phyloP scores from a whole-genome alignment of 495 filamentous ascomycete species.

The Xanthoparmelia taractica region DNA sequence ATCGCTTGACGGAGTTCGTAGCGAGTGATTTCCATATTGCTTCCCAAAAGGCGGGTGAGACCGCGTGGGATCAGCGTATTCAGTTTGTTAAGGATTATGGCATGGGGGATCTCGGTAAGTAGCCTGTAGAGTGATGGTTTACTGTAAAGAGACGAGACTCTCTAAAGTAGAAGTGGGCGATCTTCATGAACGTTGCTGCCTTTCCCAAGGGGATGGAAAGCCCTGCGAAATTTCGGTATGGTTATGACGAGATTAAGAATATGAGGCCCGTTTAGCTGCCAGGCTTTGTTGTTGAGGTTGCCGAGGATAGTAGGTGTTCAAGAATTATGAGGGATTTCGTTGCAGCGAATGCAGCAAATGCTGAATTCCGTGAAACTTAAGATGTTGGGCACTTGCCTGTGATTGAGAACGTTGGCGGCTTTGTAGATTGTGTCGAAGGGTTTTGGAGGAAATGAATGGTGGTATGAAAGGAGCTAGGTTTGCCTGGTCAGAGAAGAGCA shows the following conservation, averaged over 20 bases:
- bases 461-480: no score
- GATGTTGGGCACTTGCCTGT: not conserved
- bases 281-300: not conserved
- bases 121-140: not conserved
- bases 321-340: not conserved
- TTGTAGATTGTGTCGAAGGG: not conserved
- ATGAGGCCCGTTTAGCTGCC: not conserved
- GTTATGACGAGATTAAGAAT: not conserved
- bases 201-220: no score
- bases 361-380: not conserved
- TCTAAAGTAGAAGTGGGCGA: not conserved
- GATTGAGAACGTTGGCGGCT: slow-evolving; percentile 1
- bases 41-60: not conserved
- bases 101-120: not conserved
- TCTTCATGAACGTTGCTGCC: no score
- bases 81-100: not conserved
- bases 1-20: not conserved
- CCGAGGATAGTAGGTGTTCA: not conserved
- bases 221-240: not conserved
- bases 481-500: not conserved
- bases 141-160: not conserved
- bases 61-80: not conserved
- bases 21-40: not conserved
- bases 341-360: not conserved
- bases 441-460: not conserved